phyloP scores from a whole-genome alignment of 306 rosid genomes.

The Alnus rubra region DNA sequence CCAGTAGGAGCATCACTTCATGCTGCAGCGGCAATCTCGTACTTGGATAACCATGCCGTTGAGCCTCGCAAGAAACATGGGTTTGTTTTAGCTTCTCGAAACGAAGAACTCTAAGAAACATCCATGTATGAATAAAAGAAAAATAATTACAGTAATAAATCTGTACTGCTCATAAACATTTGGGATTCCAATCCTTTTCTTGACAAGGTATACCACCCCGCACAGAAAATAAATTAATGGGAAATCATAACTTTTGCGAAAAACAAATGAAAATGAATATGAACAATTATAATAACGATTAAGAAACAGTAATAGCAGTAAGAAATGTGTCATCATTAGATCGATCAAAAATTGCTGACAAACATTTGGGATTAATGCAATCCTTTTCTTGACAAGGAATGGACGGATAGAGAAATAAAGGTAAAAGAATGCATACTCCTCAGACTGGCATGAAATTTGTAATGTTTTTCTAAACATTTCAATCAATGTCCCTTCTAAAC shows the following conservation, averaged over 20 bases:
- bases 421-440: too few species aligned
- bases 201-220: background rate
- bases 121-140: background rate
- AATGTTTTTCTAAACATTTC: too few species aligned
- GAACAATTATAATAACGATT: too few species aligned
- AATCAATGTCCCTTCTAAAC: too few species aligned
- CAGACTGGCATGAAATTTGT: too few species aligned
- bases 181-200: background rate
- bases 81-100: background rate
- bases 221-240: background rate
- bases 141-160: background rate
- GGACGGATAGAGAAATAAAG: too few species aligned
- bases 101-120: background rate
- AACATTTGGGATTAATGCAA: too few species aligned
- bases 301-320: too few species aligned
- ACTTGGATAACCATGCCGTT: constrained; percentile 30
- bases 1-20: constrained; percentile 55
- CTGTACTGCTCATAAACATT: background rate
- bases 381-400: too few species aligned
- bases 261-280: background rate
- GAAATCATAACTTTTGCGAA: background rate
- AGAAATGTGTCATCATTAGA: too few species aligned
- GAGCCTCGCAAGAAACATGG: background rate
- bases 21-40: constrained; percentile 51
- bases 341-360: too few species aligned